Evolutionary conservation across 371 early-diverging fungal species (phyloP), one percentile per base, ranked within the genome.

Genomic region (Lichtheimia ornata): DNA sequence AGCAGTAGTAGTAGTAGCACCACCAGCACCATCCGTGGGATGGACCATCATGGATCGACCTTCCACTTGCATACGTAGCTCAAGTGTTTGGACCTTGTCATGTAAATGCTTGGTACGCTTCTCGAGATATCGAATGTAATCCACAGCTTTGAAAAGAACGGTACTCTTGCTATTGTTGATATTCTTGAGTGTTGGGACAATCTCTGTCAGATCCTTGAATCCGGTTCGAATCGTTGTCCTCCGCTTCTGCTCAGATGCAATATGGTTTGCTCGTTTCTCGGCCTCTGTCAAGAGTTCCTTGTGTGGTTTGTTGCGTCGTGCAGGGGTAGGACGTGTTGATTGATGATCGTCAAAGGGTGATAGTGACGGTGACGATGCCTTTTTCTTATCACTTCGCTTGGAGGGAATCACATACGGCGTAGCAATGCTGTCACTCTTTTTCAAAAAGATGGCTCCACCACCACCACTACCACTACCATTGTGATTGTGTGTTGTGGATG

Each of bases 181-280:
- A 24, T 82, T 80, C 53, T 76, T 87, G 57, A 93, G 73, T 2
- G 88, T 85, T 20, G 96, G 96, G 30, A 94, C 91, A 40, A 94
- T 77, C 22, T 88, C 88, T 42, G 89, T 88, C 55, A 96, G 80
- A 59, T 90, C 88, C 61, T 90, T 90, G 73, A 94, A 94, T 3
- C 94, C 93, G 18, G 76, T 70, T 5, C 92, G 85, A 66, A 96
- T 94, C 62, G 91, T 92, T 51, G 90, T 90, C 7, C 96, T 84
- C 22, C 96, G 88, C 64, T 93, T 91, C 69, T 96, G 92, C 66
- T 96, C 96, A 13, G 92, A 92, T 0, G 89, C 91, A 70, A 94
- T 94, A 72, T 95, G 96, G 70, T 94, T 95, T 4, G 89, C 87
- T 59, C 92, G 83, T 73, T 95, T 95, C 59, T 95, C 94, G n/a